These are phyloP conservation scores for Scutellaria minor DNA, from an alignment of 257 asterid genomes.

Conservation along the genomic window DNA sequence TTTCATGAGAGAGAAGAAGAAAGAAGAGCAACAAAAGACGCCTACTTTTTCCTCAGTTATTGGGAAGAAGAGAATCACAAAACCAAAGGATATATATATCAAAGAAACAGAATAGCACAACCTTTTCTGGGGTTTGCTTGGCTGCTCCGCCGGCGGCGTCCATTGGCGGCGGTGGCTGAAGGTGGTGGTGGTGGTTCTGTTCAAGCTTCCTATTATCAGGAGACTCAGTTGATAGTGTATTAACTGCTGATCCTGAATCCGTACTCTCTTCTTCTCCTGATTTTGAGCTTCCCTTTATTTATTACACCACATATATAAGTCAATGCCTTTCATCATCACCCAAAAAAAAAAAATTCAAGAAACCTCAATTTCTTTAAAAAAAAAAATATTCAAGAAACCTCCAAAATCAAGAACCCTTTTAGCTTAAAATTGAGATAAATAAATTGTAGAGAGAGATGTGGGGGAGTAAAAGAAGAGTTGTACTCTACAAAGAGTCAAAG, in stretches of 20 bases:
- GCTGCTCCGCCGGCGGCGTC: slow-evolving; percentile 51
- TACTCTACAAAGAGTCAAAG: slow-evolving; percentile 17
- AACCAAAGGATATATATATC: neutral
- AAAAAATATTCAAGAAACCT: slow-evolving; percentile 42
- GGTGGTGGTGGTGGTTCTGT: slow-evolving; percentile 45
- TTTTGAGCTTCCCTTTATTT: slow-evolving; percentile 70
- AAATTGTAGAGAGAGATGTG: no score
- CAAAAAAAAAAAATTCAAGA: slow-evolving; percentile 32
- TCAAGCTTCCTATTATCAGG: slow-evolving; percentile 57
- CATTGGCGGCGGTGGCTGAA: slow-evolving; percentile 48
- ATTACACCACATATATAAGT: slow-evolving; percentile 36
- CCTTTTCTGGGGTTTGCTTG: slow-evolving; percentile 68
- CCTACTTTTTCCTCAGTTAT: slow-evolving; percentile 43
- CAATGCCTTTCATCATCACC: slow-evolving; percentile 44
- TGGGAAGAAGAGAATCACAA: slow-evolving; percentile 35
- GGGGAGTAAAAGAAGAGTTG: no score
- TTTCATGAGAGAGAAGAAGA: slow-evolving; percentile 34
- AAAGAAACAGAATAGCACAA: slow-evolving; percentile 1
- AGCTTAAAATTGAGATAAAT: neutral
- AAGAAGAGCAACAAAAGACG: slow-evolving; percentile 30
- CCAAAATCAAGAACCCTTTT: slow-evolving; percentile 31
- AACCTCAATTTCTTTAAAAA: slow-evolving; percentile 39
- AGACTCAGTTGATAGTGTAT: slow-evolving; percentile 68
- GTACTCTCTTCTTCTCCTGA: slow-evolving; percentile 84
- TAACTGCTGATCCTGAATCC: slow-evolving; percentile 70